Conservation (phyloP, 805 yeast species). For the Kodamaea leandrae region DNA sequence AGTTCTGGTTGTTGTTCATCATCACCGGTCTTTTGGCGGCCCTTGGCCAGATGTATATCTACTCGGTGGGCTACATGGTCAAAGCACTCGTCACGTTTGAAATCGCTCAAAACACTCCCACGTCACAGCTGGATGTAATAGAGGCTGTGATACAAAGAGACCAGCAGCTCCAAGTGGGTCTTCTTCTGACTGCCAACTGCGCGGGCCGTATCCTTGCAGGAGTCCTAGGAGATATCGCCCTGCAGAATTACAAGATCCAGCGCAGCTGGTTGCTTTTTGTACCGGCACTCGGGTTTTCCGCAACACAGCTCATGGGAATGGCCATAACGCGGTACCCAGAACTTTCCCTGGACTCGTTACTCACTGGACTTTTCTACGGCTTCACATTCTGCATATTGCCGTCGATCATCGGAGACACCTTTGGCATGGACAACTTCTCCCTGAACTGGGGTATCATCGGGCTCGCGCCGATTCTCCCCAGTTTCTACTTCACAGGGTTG, state of each 20-base stretch:
- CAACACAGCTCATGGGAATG: conserved; percentile 52
- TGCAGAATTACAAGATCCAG: conserved; percentile 43
- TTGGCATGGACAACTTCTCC: conserved; percentile 66
- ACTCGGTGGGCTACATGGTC: conserved; percentile 46
- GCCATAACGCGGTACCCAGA: conserved; percentile 27
- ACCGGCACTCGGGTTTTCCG: conserved; percentile 47
- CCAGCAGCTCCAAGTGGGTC: conserved; percentile 71
- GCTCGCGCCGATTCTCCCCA: conserved; percentile 62
- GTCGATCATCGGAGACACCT: conserved; percentile 69
- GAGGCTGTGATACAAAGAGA: conserved; percentile 45
- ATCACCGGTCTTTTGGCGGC: conserved; percentile 41
- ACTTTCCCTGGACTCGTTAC: conserved; percentile 51
- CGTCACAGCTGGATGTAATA: conserved; percentile 13
- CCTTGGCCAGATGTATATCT: conserved; percentile 47
- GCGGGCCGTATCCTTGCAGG: conserved; percentile 66
- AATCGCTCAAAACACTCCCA: neutral
- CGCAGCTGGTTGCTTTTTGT: conserved; percentile 54
- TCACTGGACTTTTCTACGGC: conserved; percentile 72
- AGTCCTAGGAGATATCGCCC: conserved; percentile 57
- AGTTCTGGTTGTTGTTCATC: conserved; percentile 40
- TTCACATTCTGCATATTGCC: conserved; percentile 71
- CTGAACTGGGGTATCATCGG: conserved; percentile 74
- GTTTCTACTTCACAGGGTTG: conserved; percentile 55
- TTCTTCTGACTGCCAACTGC: conserved; percentile 67
- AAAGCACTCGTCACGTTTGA: conserved; percentile 30